phyloP scores from a whole-genome alignment of 768 basidiomycete species.

The Xerocomus spinulosus region DNA sequence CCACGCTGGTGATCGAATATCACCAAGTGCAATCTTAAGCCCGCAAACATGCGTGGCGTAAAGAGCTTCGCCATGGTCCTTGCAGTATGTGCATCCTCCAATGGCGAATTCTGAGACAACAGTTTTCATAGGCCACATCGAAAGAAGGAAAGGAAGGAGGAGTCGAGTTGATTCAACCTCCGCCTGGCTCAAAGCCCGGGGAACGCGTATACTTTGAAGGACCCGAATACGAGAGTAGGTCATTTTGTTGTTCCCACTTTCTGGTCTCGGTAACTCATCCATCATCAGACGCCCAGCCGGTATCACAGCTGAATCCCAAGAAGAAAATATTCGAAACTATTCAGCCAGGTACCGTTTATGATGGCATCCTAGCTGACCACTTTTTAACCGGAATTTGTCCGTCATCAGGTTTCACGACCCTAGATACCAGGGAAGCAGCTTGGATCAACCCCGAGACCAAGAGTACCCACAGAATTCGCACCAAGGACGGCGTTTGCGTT shows the following conservation, averaged over 20 bases:
- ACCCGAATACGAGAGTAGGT: conserved; percentile 72
- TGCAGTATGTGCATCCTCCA: conserved; percentile 48
- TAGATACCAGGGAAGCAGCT: conserved; percentile 74
- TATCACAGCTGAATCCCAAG: conserved; percentile 92
- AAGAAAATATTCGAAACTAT: conserved; percentile 99
- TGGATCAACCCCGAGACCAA: conserved; percentile 87
- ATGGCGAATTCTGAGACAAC: background rate
- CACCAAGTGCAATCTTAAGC: conserved; percentile 84
- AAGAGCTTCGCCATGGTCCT: conserved; percentile 99
- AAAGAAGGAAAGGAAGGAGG: conserved; percentile 88
- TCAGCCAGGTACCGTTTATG: conserved; percentile 62
- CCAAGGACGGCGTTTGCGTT: conserved; percentile 75
- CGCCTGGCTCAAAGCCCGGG: conserved; percentile 79
- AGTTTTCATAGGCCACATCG: conserved; percentile 63
- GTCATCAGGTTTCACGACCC: conserved; percentile 73
- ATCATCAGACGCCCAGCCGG: conserved; percentile 61
- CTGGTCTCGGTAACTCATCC: no score
- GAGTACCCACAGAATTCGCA: conserved; percentile 78
- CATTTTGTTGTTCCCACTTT: no score
- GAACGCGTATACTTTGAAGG: conserved; percentile 97
- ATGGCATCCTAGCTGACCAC: background rate
- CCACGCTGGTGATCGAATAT: background rate
- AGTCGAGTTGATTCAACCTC: conserved; percentile 89
- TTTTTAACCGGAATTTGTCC: conserved; percentile 2
- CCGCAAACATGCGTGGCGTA: conserved; percentile 93